Evolutionary conservation across 1,139 yeast species (phyloP), one percentile per base, ranked within the genome.

Genomic region (Debaryomyces udenii): DNA sequence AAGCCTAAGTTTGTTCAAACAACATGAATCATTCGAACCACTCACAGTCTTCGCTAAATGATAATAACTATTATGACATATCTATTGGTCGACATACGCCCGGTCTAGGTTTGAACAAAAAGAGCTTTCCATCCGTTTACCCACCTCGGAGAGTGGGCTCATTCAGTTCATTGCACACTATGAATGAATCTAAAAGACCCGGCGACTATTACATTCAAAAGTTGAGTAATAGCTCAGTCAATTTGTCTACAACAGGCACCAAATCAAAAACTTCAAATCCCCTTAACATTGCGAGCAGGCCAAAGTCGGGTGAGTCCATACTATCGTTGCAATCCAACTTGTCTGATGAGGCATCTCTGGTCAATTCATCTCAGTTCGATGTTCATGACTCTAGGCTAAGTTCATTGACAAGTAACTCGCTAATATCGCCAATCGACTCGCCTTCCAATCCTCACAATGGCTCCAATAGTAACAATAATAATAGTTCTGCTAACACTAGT

Each of bases 141-240:
- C 31, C 49, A 3, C 66, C 68, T 3, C 55, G 61, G 33, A 52
- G 68, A 36, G 64, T 62, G 13, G 61, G 60, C 34, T 66, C 68
- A 36, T 37, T 53, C 40, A 43, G 63, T 27, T 57, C 65, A 15
- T 51, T 64, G 27, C 45, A 56, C 13, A 51, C 56, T 3, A 42
- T 56, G n/a, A 52, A 45, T 31, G 70, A 61, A 23, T 47, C 50
- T n/a, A 70, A 69, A 45, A 52, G 77, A 32, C 78, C 78, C 1
- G 70, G 76, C 29, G 76, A 71, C 48, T 70, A 69, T 50, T 72
- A 62, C 46, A 61, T 69, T 31, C 65, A 64, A 39, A 68, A 66
- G 43, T 49, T 70, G 35, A 57, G 52, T 37, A 46, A 47, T 27
- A 46, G 49, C 26, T 43, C 49, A n/a, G 22, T 41, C 14, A 46